Base-by-base conservation (phyloP, 768 basidiomycete genomes). In the Dentipellis fragilis region DNA sequence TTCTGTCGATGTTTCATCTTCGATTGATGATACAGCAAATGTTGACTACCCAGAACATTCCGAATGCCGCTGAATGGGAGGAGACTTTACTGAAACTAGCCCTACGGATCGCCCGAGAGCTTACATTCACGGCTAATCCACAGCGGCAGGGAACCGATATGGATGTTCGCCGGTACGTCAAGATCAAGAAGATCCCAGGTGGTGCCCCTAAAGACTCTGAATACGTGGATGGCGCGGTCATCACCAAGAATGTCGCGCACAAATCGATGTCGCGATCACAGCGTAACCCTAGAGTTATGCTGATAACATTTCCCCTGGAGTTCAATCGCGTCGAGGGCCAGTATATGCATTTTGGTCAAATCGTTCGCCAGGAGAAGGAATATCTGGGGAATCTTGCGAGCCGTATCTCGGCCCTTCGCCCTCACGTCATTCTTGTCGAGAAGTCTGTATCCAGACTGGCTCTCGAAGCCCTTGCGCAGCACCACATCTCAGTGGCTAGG, bases 171-270 rank as follows among this genome's bases (percentile, higher is more conserved):
- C 81, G 86, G 39, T 96, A 95, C 63, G 93, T 98, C 49, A 97
- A 97, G 72, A 94, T 98, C 70, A 98, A 99, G 75, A 95, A 95
- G 71, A 87, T 98, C 14, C 95, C 96, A 0, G 96, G 96, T 21
- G 96, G 96, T 4, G 75, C 80, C 38, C 93, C 95, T 17, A 80
- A 75, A 23, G 92, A 99, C 68, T 96, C 93, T 4, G 96, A 99
- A 73, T 98, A 93, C 66, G 91, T 99, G 47, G 89, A 93, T 54
- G 96, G 96, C 11, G 90, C 88, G 4, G 93, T 98, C 55, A 96
- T 97, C 64, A 94, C 95, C 16, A 98, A 99, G 77, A 97, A 97
- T 63, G 86, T 98, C 9, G 90, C 93, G 1, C 94, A 98, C 69
- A 97, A 97, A 70, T 81, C 84, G 60, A 97, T 99, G 95, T 77